Conservation (phyloP, 257 asterid genomes). For the Solanum ahanhuiri region DNA sequence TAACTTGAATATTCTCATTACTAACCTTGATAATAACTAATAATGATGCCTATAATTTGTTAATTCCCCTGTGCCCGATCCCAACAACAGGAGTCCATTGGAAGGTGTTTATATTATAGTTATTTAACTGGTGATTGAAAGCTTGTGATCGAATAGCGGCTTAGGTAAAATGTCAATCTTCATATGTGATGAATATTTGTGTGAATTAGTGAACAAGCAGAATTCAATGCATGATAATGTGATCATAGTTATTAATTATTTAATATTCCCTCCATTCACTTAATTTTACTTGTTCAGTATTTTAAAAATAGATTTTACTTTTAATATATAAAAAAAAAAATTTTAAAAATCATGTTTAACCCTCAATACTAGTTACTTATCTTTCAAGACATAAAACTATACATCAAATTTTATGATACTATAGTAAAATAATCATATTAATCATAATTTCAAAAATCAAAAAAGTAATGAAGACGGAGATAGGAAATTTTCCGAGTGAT, state of each 20-base stretch:
- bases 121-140: neutral
- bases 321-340: too few relatives aligned
- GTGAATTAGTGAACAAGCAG: neutral
- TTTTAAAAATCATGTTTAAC: too few relatives aligned
- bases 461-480: too few relatives aligned
- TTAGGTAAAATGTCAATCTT: neutral
- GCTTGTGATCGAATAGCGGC: neutral
- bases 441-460: too few relatives aligned
- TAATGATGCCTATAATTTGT: neutral
- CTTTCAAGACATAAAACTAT: too few relatives aligned
- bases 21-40: neutral
- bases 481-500: too few relatives aligned
- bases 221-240: neutral
- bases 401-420: neutral
- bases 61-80: neutral
- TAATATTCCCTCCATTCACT: neutral
- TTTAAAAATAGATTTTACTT: too few relatives aligned
- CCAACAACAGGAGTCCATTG: neutral
- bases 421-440: neutral
- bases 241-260: neutral
- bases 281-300: too few relatives aligned
- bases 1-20: neutral
- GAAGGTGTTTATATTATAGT: neutral
- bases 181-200: too few relatives aligned
- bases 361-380: neutral